Evolutionary conservation across 306 rosid genomes (phyloP).

Genomic region (Macrotyloma uniflorum): DNA sequence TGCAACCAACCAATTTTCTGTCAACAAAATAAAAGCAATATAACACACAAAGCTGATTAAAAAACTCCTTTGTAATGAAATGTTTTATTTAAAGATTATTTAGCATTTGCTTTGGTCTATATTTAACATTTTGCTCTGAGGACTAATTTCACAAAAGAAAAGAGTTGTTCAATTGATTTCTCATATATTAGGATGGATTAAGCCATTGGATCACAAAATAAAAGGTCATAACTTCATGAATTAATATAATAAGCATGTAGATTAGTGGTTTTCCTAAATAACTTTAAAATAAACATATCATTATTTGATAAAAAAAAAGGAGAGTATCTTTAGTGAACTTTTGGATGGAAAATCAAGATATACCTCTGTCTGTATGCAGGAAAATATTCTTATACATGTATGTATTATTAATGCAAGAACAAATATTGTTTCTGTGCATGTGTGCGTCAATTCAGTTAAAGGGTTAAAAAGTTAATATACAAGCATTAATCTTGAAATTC

Average conservation of each 20-base stretch:
- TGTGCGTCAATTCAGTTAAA: not conserved
- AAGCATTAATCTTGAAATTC: not conserved
- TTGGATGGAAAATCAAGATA: not conserved
- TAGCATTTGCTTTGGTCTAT: not conserved
- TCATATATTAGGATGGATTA: not conserved
- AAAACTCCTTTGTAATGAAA: not conserved
- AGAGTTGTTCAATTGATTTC: not conserved
- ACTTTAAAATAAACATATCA: not conserved
- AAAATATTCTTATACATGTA: not conserved
- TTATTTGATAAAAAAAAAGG: not conserved
- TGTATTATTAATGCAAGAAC: not conserved
- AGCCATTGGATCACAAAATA: not conserved
- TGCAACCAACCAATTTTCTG: not conserved
- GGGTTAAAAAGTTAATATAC: not conserved
- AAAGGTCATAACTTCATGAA: not conserved
- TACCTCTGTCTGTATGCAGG: not conserved
- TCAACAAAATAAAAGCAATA: not conserved
- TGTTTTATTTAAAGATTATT: not conserved
- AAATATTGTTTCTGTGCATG: not conserved
- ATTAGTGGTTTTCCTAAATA: not conserved
- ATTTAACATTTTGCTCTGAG: not conserved
- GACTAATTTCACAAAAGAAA: slow-evolving; percentile 13
- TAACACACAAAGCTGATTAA: not conserved
- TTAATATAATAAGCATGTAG: not conserved
- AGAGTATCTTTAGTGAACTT: not conserved